These are phyloP conservation scores for Solidago caesia DNA, from an alignment of 129 eudicot genomes.

Conservation along the genomic window DNA sequence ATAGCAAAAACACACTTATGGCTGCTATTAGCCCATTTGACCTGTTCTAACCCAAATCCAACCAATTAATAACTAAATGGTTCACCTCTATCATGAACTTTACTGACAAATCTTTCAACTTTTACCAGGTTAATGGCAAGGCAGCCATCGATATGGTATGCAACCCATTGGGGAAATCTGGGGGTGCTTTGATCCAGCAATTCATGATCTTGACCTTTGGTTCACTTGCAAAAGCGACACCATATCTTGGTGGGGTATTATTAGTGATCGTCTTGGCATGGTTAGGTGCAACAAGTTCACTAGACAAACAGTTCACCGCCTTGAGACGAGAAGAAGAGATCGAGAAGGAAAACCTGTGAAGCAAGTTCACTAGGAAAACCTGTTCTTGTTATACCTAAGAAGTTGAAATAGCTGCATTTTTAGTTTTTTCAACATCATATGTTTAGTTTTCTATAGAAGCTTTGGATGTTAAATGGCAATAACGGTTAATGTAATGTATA, in stretches of 20 bases:
- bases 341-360: conserved; percentile 71
- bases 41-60: not conserved
- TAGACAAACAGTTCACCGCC: conserved; percentile 84
- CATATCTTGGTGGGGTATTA: conserved; percentile 89
- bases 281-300: conserved; percentile 83
- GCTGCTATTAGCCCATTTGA: not conserved
- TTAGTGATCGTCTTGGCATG: conserved; percentile 84
- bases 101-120: conserved; percentile 10
- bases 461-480: too few species aligned
- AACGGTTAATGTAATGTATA: too few species aligned
- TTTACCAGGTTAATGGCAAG: conserved; percentile 84
- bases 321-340: conserved; percentile 85
- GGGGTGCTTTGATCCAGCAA: conserved; percentile 96
- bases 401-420: too few species aligned
- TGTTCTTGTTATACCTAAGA: too few species aligned
- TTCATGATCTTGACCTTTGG: conserved; percentile 97
- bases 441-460: too few species aligned
- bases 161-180: conserved; percentile 95
- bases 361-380: not conserved
- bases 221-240: conserved; percentile 95
- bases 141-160: conserved; percentile 98
- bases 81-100: not conserved
- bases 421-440: too few species aligned
- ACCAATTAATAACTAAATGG: not conserved
- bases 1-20: conserved; percentile 22